Base-by-base conservation (phyloP, 345 rosid species). In the Bruguiera gymnorhiza region DNA sequence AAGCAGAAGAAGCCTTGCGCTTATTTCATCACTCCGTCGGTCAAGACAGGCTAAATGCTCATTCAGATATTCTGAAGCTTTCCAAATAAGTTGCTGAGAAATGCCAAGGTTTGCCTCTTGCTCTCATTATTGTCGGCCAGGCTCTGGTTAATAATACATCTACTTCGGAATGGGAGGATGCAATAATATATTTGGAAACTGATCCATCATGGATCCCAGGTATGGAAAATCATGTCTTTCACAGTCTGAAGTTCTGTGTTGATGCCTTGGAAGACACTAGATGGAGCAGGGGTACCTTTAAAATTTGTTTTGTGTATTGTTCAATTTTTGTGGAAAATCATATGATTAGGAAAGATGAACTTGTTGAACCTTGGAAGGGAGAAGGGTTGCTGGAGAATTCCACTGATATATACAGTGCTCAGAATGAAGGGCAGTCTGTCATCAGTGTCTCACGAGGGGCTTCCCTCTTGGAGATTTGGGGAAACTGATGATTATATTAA, bases 391-490 rank as follows among this genome's bases (percentile, higher is more conserved):
- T 66, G 26, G 29, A 52, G 19, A 24, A 20, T 13, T 66, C 23
- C 52, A 8, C 11, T 21, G 36, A 26, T 37, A 27, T 62, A 8
- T n/a, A 62, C 15, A 16, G 20, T 62, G 51, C 65, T 8, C 65
- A 21, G 7, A 10, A 32, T 37, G 6, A 53, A 15, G 70, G 70
- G 9, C 27, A 37, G 27, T 32, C 29, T 29, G 10, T 66, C 4
- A 66, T 66, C 46, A 24, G 53, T 30, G n/a, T 26, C 0, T 10
- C 55, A 9, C 21, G 5, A 30, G 13, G 5, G 23, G 37, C 62
- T 1, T 54, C 61, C 15, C 15, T 67, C 3, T 55, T 67, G 60
- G 70, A 67, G 62, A 19, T 23, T 46, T 55, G 61, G 59, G 21
- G 61, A 67, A 67, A 18, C 3, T 24, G 19, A 34, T 4, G 61